Percentiles rank a stretch among this genome's conserved stretches.
These are phyloP conservation scores for Adiantum capillusveneris DNA, from an alignment of 75 land plant genomes.

Conservation along the genomic window DNA sequence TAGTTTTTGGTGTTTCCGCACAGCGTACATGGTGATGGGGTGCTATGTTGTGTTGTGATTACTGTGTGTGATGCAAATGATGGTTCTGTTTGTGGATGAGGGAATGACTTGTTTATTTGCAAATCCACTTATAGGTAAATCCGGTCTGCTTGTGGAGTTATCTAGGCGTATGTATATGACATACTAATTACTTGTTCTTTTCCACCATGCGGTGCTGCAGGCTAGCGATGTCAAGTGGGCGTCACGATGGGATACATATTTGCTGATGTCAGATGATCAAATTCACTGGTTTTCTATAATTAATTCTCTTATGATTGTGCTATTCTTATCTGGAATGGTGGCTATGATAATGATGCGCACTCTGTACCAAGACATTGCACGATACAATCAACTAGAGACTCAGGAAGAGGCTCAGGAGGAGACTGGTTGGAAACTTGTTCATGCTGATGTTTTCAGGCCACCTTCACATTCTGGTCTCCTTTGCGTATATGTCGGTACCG, in stretches of 20 bases:
- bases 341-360: conserved; percentile 98
- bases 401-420: conserved; percentile 96
- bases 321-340: conserved; percentile 94
- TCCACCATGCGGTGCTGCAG: conserved; percentile 39
- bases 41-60: no score
- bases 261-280: conserved; percentile 82
- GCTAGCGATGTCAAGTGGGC: conserved; percentile 87
- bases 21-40: no score
- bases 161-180: no score
- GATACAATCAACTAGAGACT: conserved; percentile 84
- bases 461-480: conserved; percentile 64
- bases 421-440: conserved; percentile 93
- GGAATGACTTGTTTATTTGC: not conserved
- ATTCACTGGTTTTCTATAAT: conserved; percentile 98
- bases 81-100: conserved; percentile 1
- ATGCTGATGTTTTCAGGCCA: conserved; percentile 96
- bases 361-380: conserved; percentile 79
- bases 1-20: no score
- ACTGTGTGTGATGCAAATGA: no score
- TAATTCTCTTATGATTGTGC: conserved; percentile 90
- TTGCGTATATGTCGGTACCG: conserved; percentile 86
- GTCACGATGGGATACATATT: conserved; percentile 91
- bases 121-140: not conserved
- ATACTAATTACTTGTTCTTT: not conserved
- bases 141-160: no score